Evolutionary conservation across 306 rosid genomes (phyloP), one percentile per base, ranked within the genome.

Genomic region (Sesbania bispinosa): DNA sequence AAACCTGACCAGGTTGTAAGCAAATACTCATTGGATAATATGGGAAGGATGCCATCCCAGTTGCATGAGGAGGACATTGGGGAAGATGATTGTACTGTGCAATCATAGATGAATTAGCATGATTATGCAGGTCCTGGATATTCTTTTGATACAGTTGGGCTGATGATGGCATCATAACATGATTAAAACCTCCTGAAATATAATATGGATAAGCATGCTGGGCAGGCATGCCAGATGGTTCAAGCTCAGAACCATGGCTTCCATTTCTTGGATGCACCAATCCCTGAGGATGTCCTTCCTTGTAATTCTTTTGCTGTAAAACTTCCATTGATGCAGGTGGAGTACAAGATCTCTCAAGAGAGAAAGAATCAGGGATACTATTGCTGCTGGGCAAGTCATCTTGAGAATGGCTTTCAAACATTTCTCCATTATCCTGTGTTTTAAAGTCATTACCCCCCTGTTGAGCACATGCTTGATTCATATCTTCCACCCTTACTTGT

Each of bases 321-420:
- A 71, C 80, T 65, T 88, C 94, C 78, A 62, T 58, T 18, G 87
- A 85, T 64, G 85, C 86, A 48, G 90, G 86, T 35, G 96, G 96
- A 62, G 99, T 91, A 60, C 83, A 87, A 62, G 96, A 92, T 62
- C 93, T 89, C 74, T 95, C 97, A 57, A 95, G 8, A 57, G 99
- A 91, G 58, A 83, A 61, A 71, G 99, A 95, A 85, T 89, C 92
- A 0, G 85, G 96, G 21, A 88, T 20, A 48, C 93, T 78, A 46
- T 62, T 76, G 77, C 58, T 27, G 72, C 92, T 86, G 7, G 96
- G 99, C 18, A 91, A 63, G 63, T 86, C 90, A 48, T 88, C 90
- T 64, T 75, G 96, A 4, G 90, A 88, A 70, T 69, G 80, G 70
- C 82, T 85, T 82, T 86, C 92, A 76, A 74, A 73, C 2, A 69